Conservation (phyloP, 495 filamentous ascomycete species). For the Neurospora sp. region DNA sequence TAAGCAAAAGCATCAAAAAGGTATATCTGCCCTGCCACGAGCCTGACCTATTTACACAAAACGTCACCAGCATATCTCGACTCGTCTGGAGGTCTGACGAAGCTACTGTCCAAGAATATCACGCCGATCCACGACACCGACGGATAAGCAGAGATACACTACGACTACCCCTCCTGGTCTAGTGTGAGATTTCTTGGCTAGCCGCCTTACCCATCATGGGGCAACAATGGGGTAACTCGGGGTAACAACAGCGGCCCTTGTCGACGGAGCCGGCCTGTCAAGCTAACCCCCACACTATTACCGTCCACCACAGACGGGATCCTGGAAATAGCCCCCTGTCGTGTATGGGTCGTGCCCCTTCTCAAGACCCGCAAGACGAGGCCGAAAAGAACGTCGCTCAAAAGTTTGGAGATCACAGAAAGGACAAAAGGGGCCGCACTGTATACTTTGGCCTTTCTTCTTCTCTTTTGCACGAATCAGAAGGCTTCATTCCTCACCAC, state of each 20-base stretch:
- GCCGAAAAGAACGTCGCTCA: background rate
- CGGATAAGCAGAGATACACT: background rate
- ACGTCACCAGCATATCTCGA: background rate
- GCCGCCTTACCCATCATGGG: slow-evolving; percentile 2
- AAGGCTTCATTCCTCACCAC: background rate
- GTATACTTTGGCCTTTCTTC: slow-evolving; percentile 7
- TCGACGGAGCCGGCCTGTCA: slow-evolving; percentile 1
- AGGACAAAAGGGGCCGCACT: slow-evolving; percentile 15
- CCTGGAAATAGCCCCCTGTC: slow-evolving; percentile 13
- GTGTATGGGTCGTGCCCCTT: slow-evolving; percentile 14
- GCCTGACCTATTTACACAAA: background rate
- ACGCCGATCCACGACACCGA: background rate
- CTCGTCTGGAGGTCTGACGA: background rate
- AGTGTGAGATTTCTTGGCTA: slow-evolving; percentile 5
- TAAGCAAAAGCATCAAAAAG: background rate
- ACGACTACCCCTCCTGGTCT: slow-evolving; percentile 8
- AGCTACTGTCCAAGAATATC: slow-evolving; percentile 1
- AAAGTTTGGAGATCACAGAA: background rate
- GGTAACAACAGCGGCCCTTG: slow-evolving; percentile 9
- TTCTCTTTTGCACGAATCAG: slow-evolving; percentile 11
- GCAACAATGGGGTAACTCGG: background rate
- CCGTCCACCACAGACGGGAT: slow-evolving; percentile 9
- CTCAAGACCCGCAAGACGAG: background rate
- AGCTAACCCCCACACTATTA: slow-evolving; percentile 29
- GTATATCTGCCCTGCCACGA: background rate